A percentile compares a stretch with the other conserved stretches of the same genome.
Conservation (phyloP, 208 protist genomes). For the Herpetomonas muscarum region DNA sequence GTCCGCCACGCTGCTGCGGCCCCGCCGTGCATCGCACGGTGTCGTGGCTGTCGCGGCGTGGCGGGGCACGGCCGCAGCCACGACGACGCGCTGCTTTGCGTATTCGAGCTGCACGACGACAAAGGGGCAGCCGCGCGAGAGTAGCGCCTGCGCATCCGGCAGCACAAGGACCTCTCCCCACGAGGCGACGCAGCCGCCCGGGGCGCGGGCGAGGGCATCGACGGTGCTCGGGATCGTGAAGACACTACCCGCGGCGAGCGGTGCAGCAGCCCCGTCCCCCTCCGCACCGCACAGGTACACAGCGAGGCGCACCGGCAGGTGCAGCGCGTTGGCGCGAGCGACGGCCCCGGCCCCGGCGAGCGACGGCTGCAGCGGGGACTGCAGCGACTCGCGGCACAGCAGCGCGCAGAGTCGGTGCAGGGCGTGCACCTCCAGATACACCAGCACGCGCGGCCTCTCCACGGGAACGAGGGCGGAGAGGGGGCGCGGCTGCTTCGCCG, state of each 20-base stretch:
- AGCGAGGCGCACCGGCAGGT: background rate
- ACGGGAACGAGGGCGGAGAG: background rate
- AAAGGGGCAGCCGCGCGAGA: background rate
- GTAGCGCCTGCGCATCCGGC: background rate
- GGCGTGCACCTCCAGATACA: background rate
- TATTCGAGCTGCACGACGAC: constrained; percentile 1
- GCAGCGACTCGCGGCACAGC: background rate
- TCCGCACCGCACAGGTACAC: background rate
- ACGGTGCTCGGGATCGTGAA: background rate
- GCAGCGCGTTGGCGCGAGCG: background rate
- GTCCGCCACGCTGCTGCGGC: too few relatives aligned
- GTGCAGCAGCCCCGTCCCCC: background rate
- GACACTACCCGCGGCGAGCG: background rate
- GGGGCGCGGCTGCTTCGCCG: background rate
- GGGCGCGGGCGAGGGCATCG: background rate
- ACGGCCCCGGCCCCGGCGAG: background rate
- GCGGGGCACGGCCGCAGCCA: too few relatives aligned
- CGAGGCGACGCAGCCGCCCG: too few relatives aligned
- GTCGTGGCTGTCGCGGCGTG: background rate
- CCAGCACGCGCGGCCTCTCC: background rate
- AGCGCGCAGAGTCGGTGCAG: background rate
- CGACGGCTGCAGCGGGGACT: too few relatives aligned
- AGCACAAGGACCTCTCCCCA: background rate
- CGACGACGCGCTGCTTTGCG: constrained; percentile 1
- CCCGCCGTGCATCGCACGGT: background rate